These are phyloP conservation scores for Cystofilobasidium ferigula DNA, from an alignment of 768 basidiomycete species.

Conservation along the genomic window DNA sequence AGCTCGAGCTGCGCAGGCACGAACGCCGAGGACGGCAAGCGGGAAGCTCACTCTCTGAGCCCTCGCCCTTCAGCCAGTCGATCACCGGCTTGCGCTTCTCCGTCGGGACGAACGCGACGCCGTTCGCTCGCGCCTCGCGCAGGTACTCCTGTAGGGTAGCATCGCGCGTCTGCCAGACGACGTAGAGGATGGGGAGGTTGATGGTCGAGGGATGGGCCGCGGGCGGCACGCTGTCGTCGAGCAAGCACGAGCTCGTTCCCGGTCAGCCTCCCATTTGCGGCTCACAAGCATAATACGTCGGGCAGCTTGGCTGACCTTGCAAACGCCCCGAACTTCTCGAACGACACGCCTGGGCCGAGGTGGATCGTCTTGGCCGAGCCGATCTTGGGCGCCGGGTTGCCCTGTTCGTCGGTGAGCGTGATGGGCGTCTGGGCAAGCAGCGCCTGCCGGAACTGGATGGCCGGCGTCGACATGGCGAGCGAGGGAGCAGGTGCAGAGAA, in stretches of 20 bases:
- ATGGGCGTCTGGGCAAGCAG: slow-evolving; percentile 14
- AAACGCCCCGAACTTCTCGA: slow-evolving; percentile 4
- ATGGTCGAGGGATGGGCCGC: slow-evolving; percentile 20
- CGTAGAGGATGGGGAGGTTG: slow-evolving; percentile 17
- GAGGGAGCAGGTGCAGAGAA: neutral
- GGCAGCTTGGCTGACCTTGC: slow-evolving; percentile 11
- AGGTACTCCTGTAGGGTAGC: slow-evolving; percentile 11
- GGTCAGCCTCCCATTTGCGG: no score
- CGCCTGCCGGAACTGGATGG: slow-evolving; percentile 12
- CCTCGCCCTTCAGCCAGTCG: slow-evolving; percentile 23
- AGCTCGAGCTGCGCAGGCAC: neutral
- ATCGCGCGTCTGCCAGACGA: slow-evolving; percentile 16
- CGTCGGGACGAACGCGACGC: slow-evolving; percentile 18
- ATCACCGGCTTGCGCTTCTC: slow-evolving; percentile 20
- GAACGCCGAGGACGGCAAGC: neutral
- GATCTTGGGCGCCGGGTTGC: neutral
- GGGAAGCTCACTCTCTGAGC: slow-evolving; percentile 14
- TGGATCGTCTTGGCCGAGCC: slow-evolving; percentile 8
- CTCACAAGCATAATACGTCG: no score
- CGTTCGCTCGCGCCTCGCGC: slow-evolving; percentile 21
- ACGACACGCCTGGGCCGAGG: neutral
- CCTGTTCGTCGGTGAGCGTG: slow-evolving; percentile 2
- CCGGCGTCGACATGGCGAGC: slow-evolving; percentile 11
- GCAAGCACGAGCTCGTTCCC: neutral
- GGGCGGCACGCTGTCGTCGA: slow-evolving; percentile 1